Conservation (phyloP, 1,284 basidiomycete species). For the Tilletia horrida region DNA sequence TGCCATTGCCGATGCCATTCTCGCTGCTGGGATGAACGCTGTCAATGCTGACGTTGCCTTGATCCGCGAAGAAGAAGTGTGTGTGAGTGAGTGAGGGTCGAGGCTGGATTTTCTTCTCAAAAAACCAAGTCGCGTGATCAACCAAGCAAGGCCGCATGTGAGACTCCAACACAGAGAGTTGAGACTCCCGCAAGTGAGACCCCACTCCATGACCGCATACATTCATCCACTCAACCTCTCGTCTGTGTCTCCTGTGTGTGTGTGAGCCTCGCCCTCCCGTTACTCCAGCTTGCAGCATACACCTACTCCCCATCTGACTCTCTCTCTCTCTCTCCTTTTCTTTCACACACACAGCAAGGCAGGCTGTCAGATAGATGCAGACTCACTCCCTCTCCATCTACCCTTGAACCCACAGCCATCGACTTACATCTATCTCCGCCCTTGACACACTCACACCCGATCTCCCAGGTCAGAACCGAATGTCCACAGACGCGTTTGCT, state of each 20-base stretch:
- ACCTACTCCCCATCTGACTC: background rate
- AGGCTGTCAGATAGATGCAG: conserved; percentile 13
- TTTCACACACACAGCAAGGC: conserved; percentile 1
- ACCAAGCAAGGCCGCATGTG: too few species aligned
- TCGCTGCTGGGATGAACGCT: background rate
- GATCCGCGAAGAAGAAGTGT: background rate
- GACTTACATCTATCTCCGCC: too few species aligned
- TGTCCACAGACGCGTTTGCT: background rate
- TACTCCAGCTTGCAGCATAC: too few species aligned
- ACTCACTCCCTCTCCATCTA: background rate
- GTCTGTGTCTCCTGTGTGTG: too few species aligned
- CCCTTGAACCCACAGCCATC: too few species aligned
- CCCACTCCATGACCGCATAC: too few species aligned
- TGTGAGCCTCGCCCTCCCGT: too few species aligned
- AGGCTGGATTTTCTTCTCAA: background rate
- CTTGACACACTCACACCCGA: too few species aligned
- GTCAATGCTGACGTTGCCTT: background rate
- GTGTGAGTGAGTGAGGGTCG: background rate
- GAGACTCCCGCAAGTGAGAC: too few species aligned
- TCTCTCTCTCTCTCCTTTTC: background rate
- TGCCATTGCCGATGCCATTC: conserved; percentile 6
- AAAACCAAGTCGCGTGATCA: too few species aligned
- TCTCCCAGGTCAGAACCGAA: too few species aligned
- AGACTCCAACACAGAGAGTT: background rate
- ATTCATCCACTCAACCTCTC: too few species aligned